Base-by-base conservation (phyloP, 2,329 filamentous ascomycete species). In the Xylogone sp. region DNA sequence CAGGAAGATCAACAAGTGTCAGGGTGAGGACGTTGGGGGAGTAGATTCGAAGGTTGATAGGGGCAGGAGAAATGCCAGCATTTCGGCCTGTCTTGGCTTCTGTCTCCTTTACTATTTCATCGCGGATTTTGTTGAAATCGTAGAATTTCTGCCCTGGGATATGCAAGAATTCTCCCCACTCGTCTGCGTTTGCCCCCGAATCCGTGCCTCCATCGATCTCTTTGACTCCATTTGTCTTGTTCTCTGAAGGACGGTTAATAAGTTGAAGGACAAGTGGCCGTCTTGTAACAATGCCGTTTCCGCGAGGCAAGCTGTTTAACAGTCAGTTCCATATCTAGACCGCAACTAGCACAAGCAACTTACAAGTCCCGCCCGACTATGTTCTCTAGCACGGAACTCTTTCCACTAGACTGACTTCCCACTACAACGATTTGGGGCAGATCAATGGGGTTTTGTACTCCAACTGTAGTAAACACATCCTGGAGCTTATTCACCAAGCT, bases 311-410 rank as follows among this genome's bases (percentile, higher is more conserved):
- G 75, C 93, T 97, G 66, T 56, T 55, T 34, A 31, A 59, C 49
- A 69, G 62, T 64, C 56, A 59, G 58, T 52, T 55, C 21, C 24
- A 18, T 27, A 24, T 49, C 39, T 24, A 45, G 19, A n/a, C 46
- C 48, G 43, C 45, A 42, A 51, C 47, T 49, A 44, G 51, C 56
- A 56, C 57, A 53, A 52, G 48, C 49, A 53, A 79, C 90, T 76
- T 80, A 97, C 93, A 99, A 99, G 75, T 99, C 94, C 78, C 94
- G 84, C 53, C 94, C 94, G 52, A 99, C 94, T 66, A 99, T 99
- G 68, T 99, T 99, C 74, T 99, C 94, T 66, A 99, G 75, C 62
- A 99, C 94, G 18, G 94, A 99, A 80, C 91, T 97, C 85, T 99
- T 99, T 75, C 94, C 94, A 72, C 93, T 97, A 19, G 94, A 99